phyloP scores from a whole-genome alignment of 495 filamentous ascomycete genomes.

The Penicillium egyptiacum region DNA sequence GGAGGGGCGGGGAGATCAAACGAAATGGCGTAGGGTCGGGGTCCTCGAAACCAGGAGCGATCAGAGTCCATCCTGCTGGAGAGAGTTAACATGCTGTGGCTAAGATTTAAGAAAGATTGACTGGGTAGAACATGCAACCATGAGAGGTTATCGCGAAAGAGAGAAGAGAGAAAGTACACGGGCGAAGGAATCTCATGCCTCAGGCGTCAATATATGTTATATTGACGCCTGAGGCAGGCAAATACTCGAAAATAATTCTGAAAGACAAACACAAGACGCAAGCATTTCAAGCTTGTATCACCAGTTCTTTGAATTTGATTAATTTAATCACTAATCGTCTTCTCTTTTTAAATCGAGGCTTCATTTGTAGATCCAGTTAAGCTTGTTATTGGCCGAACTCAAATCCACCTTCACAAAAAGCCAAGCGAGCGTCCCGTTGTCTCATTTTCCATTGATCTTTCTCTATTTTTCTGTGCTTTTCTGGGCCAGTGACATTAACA shows the following conservation, averaged over 20 bases:
- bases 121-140: too few relatives aligned
- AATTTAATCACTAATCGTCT: background rate
- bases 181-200: too few relatives aligned
- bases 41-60: too few relatives aligned
- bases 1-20: too few relatives aligned
- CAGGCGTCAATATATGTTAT: too few relatives aligned
- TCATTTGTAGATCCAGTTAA: background rate
- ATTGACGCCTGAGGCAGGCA: background rate
- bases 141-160: too few relatives aligned
- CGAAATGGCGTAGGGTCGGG: too few relatives aligned
- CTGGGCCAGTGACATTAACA: background rate
- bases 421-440: background rate
- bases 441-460: background rate
- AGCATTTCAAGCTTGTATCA: background rate
- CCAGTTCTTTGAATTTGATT: background rate
- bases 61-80: too few relatives aligned
- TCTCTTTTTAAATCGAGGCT: background rate
- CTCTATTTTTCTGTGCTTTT: background rate
- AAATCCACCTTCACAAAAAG: conserved; percentile 3
- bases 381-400: conserved; percentile 3
- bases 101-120: too few relatives aligned
- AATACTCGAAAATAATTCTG: background rate
- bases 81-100: too few relatives aligned
- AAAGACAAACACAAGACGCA: background rate
- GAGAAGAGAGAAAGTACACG: too few relatives aligned